Percentiles rank a stretch among this genome's conserved stretches.
phyloP scores from a whole-genome alignment of 345 rosid genomes.

The Gossypium mustelinum region DNA sequence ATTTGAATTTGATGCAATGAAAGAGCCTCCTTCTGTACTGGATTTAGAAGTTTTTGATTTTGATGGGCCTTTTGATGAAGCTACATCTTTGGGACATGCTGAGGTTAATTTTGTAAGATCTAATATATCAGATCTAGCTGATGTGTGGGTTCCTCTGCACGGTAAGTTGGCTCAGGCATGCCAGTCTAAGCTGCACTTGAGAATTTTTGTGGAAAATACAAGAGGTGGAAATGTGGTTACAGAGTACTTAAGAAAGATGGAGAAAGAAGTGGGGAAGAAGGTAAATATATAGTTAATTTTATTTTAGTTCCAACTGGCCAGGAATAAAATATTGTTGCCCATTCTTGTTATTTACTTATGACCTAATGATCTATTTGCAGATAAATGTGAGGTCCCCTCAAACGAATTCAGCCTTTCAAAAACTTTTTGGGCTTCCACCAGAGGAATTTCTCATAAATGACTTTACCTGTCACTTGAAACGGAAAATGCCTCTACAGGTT shows the following conservation, averaged over 20 bases:
- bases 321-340: conserved; percentile 1
- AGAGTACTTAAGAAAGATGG: conserved; percentile 92
- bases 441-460: conserved; percentile 98
- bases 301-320: conserved; percentile 8
- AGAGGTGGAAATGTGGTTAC: conserved; percentile 76
- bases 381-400: conserved; percentile 92
- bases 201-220: conserved; percentile 87
- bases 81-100: conserved; percentile 78
- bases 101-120: conserved; percentile 85
- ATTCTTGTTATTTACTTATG: conserved; percentile 3
- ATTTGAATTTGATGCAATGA: conserved; percentile 96
- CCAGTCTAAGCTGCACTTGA: conserved; percentile 85
- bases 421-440: conserved; percentile 86
- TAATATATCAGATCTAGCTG: conserved; percentile 80
- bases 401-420: conserved; percentile 95
- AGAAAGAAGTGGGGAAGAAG: conserved; percentile 98
- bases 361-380: conserved; percentile 35
- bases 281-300: conserved; percentile 33
- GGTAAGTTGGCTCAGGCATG: conserved; percentile 92
- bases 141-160: conserved; percentile 81
- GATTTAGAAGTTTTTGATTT: conserved; percentile 90
- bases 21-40: conserved; percentile 91
- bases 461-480: conserved; percentile 92
- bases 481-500: conserved; percentile 96
- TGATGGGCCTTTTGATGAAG: conserved; percentile 90